Evolutionary conservation across 2,329 filamentous ascomycete species (phyloP).

Genomic region (Lachnum nothofagi): DNA sequence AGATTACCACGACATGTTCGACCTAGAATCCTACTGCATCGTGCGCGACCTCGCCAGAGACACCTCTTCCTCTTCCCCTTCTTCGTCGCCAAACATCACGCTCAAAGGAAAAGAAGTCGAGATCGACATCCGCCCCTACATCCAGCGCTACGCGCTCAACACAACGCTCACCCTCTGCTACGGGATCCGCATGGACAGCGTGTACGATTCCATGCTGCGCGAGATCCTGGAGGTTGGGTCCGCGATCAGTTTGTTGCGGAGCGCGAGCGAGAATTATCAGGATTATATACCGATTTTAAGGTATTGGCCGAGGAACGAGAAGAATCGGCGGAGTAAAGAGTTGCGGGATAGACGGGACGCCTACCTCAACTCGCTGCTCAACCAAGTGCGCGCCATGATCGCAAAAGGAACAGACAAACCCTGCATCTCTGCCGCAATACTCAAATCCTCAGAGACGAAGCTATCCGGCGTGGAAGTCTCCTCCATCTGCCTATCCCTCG

Average conservation of each 20-base stretch:
- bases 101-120: conserved; percentile 38
- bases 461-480: conserved; percentile 48
- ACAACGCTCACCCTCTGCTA: conserved; percentile 51
- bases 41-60: conserved; percentile 43
- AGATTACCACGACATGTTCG: conserved; percentile 48
- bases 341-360: conserved; percentile 44
- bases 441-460: conserved; percentile 50
- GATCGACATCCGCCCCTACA: conserved; percentile 45
- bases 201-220: conserved; percentile 46
- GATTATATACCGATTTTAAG: conserved; percentile 48
- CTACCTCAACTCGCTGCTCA: conserved; percentile 45
- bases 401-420: conserved; percentile 47
- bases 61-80: too few species aligned
- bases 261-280: conserved; percentile 48
- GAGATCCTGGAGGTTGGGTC: conserved; percentile 50
- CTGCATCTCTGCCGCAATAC: conserved; percentile 48
- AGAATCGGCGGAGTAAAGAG: conserved; percentile 43
- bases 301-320: conserved; percentile 48
- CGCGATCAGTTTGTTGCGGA: conserved; percentile 46
- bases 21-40: conserved; percentile 48
- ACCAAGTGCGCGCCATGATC: conserved; percentile 49
- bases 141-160: conserved; percentile 50
- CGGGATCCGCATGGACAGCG: conserved; percentile 49
- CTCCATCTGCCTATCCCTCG: conserved; percentile 48
- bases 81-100: too few species aligned